phyloP scores from a whole-genome alignment of 805 yeast species.

The Saccharomycopsis vini region DNA sequence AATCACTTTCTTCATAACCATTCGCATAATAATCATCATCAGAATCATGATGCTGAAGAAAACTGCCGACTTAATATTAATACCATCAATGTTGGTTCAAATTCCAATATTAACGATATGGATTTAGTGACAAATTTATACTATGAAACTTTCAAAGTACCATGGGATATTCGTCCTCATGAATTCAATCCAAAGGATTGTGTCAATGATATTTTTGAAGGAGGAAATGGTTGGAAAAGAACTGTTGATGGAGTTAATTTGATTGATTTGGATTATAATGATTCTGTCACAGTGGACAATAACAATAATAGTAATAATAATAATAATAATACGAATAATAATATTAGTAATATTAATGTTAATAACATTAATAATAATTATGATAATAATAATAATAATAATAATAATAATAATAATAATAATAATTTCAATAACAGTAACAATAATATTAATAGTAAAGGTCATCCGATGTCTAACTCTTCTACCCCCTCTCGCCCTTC shows the following conservation, averaged over 20 bases:
- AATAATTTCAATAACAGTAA: too few relatives aligned
- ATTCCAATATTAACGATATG: constrained; percentile 41
- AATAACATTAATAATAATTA: too few relatives aligned
- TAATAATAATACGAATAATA: neutral
- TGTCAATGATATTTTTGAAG: constrained; percentile 63
- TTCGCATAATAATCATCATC: too few relatives aligned
- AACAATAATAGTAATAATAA: neutral
- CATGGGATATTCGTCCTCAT: constrained; percentile 51
- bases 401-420: too few relatives aligned
- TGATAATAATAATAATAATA: too few relatives aligned
- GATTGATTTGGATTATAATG: constrained; percentile 28
- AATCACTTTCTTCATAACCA: too few relatives aligned
- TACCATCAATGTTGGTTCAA: constrained; percentile 26
- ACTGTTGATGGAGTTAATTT: constrained; percentile 36
- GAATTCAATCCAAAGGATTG: constrained; percentile 63
- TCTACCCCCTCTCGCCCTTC: too few relatives aligned
- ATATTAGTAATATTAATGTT: too few relatives aligned
- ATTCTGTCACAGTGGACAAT: neutral
- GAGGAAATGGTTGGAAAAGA: constrained; percentile 60
- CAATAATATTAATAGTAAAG: too few relatives aligned
- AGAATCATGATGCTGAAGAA: too few relatives aligned
- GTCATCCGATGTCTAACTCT: too few relatives aligned
- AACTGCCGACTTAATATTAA: too few relatives aligned
- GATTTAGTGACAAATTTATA: constrained; percentile 32
- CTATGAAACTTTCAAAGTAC: constrained; percentile 44